Base-by-base conservation (phyloP, 495 filamentous ascomycete species). In the Penicillium lagena region DNA sequence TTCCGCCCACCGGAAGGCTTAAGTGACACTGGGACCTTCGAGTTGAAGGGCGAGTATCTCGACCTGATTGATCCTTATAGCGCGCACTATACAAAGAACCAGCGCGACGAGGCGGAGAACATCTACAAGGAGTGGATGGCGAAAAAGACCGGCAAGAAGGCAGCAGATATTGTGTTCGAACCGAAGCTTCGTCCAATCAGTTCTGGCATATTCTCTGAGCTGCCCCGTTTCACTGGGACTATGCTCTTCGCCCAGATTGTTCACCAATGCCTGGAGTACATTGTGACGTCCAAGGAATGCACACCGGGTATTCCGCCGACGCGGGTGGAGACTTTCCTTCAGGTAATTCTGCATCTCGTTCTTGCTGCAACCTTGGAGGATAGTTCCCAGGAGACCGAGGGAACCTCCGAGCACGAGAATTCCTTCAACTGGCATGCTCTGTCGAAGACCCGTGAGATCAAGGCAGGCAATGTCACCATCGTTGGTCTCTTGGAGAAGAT, bases 51-150 rank as follows among this genome's bases (percentile, higher is more conserved):
- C 1, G 76, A 95, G 43, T 89, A 82, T 50, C 73, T 95, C 27
- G 84, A 86, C 42, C 75, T 94, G 22, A 79, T 97, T 28, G 93
- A 99, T 60, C 93, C 93, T 5, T 99, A 96, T 57, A 88, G 88
- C 53, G 83, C 89, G 11, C 87, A 96, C 52, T 99, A 93, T 66
- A 90, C 80, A 50, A 94, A 95, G 63, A 97, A 97, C 60, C 94
- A 97, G 62, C 85, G 93, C 22, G 93, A 99, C 54, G 93, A 99
- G 59, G 87, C 90, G 0, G 93, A 99, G 67, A 83, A 74, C 43
- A 85, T 87, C 12, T 96, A 90, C 63, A 86, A 81, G 44, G 83
- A 82, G 40, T 85, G 87, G 76, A 79, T 90, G 68, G 85, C 89
- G 8, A 91, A 94, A 67, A 87, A 86, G 68, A 89, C 85, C 0